These are phyloP conservation scores for Acanthamoeba rhysodes DNA, from an alignment of 208 protist genomes.

Conservation along the genomic window DNA sequence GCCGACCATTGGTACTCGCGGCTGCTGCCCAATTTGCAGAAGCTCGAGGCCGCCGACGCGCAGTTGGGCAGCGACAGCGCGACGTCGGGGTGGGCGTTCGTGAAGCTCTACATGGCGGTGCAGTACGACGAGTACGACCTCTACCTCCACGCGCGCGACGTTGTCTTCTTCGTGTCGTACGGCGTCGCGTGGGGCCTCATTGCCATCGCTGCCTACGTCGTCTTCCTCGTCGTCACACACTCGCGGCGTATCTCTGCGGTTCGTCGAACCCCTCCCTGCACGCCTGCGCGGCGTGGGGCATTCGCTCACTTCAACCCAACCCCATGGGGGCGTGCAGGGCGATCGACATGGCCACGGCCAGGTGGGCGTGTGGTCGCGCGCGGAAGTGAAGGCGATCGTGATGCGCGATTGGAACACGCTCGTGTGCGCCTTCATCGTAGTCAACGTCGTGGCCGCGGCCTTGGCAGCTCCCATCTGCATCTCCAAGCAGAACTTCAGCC, in stretches of 20 bases:
- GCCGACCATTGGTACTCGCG: not conserved
- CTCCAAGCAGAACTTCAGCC: not conserved
- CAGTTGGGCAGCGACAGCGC: not conserved
- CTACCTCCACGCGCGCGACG: not conserved
- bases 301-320: too few relatives aligned
- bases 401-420: not conserved
- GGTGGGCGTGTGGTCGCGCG: not conserved
- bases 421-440: constrained; percentile 15
- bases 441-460: not conserved
- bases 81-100: constrained; percentile 6
- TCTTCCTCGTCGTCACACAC: not conserved
- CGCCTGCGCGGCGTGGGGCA: too few relatives aligned
- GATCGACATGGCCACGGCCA: not conserved
- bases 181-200: not conserved
- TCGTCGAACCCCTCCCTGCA: too few relatives aligned
- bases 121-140: constrained; percentile 57
- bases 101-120: constrained; percentile 34
- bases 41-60: not conserved
- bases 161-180: not conserved
- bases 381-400: too few relatives aligned
- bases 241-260: too few relatives aligned
- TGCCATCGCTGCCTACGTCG: not conserved
- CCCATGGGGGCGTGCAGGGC: not conserved
- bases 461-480: not conserved
- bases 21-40: not conserved